A percentile compares a stretch with the other conserved stretches of the same genome.
phyloP scores from a whole-genome alignment of 306 rosid genomes.

The Dalbergia cochinchinensis region DNA sequence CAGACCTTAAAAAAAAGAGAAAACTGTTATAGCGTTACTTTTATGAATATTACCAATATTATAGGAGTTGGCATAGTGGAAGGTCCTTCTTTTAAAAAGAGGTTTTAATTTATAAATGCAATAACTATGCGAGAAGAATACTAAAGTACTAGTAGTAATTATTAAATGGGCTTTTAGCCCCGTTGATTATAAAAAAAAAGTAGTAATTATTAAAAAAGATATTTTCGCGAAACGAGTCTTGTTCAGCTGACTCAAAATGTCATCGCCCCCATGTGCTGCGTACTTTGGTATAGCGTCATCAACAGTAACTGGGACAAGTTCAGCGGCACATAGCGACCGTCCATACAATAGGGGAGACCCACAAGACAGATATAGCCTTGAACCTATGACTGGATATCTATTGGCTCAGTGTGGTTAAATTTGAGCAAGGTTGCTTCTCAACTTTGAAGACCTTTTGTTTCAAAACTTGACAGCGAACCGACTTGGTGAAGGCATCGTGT shows the following conservation, averaged over 20 bases:
- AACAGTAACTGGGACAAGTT: constrained; percentile 43
- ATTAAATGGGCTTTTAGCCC: no score
- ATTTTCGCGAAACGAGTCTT: not conserved
- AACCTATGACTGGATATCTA: constrained; percentile 9
- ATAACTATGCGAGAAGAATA: no score
- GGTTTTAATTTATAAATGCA: no score
- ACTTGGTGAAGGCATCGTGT: no score
- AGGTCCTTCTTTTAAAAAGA: no score
- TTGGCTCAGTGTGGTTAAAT: not conserved
- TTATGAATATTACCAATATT: not conserved
- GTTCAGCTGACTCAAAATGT: constrained; percentile 29
- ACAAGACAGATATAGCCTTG: constrained; percentile 32
- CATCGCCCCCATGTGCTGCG: constrained; percentile 73
- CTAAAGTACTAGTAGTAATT: no score
- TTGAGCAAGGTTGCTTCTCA: not conserved
- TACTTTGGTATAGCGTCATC: constrained; percentile 37
- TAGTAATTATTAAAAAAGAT: no score
- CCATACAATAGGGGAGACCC: constrained; percentile 49
- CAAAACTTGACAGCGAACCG: no score
- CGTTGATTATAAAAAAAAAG: no score
- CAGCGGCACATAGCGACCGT: constrained; percentile 50
- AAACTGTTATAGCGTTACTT: no score
- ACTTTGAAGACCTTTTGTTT: not conserved
- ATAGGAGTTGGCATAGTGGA: no score
- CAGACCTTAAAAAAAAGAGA: no score